A percentile compares a stretch with the other conserved stretches of the same genome.
Evolutionary conservation across 805 yeast genomes (phyloP).

Genomic region (Metschnikowia sp.): DNA sequence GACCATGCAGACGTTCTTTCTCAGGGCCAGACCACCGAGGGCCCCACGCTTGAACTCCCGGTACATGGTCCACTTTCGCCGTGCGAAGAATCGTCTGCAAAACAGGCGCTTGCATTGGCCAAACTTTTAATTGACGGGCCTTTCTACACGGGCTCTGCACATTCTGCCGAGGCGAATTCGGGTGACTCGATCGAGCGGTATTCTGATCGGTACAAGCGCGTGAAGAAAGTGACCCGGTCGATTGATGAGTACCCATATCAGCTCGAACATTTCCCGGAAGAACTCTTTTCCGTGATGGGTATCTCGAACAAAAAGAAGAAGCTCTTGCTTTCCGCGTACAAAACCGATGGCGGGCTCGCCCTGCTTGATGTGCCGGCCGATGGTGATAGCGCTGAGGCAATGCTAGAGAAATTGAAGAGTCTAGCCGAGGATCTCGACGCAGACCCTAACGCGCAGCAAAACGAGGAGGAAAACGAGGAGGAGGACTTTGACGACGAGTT

Average conservation of each 20-base stretch:
- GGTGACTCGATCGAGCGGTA: slow-evolving; percentile 75
- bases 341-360: slow-evolving; percentile 36
- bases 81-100: slow-evolving; percentile 50
- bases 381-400: slow-evolving; percentile 31
- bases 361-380: slow-evolving; percentile 31
- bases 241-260: slow-evolving; percentile 77
- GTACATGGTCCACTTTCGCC: slow-evolving; percentile 56
- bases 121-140: slow-evolving; percentile 61
- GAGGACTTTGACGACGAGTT: slow-evolving; percentile 64
- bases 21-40: slow-evolving; percentile 33
- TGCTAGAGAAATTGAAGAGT: slow-evolving; percentile 37
- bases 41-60: slow-evolving; percentile 53
- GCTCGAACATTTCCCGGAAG: slow-evolving; percentile 70
- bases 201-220: slow-evolving; percentile 74
- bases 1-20: slow-evolving; percentile 57
- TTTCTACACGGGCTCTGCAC: slow-evolving; percentile 57
- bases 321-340: slow-evolving; percentile 41
- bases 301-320: slow-evolving; percentile 51
- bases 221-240: slow-evolving; percentile 65
- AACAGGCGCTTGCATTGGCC: slow-evolving; percentile 52
- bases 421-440: slow-evolving; percentile 46
- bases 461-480: slow-evolving; percentile 37
- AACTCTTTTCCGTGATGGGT: slow-evolving; percentile 71
- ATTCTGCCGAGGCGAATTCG: slow-evolving; percentile 24
- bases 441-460: slow-evolving; percentile 40